Base-by-base conservation (phyloP, 2,329 filamentous ascomycete genomes). In the Colletotrichum sp. region DNA sequence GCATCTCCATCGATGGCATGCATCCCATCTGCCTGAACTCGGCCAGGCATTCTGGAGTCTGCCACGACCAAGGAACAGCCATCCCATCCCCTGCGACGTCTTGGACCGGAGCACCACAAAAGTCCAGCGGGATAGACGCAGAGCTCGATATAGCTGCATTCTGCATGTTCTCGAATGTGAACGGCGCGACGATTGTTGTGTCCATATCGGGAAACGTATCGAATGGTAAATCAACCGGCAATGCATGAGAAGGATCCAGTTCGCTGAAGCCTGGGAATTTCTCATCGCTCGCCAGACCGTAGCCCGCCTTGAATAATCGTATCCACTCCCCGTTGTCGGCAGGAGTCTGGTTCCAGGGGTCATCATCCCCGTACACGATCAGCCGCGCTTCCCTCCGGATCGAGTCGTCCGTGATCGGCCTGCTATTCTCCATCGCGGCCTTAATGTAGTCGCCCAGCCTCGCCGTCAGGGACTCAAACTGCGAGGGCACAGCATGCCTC, bases 141-240 rank as follows among this genome's bases (percentile, higher is more conserved):
- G 52, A 57, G 0, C 55, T 59, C 18, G 55, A 59, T 59, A 24
- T 28, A 7, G 55, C 39, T n/a, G 39, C 39, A 18, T 12, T 49
- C 39, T 49, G 39, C 39, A 49, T n/a, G 39, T 49, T 49, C 18
- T 49, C 39, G 18, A 49, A 49, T 49, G 39, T 49, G 3, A 49
- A 49, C 1, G 39, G 39, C 39, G 39, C 7, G 0, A n/a, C 1
- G 9, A n/a, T 0, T 12, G 39, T 0, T n/a, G 18, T 59, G 55
- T 28, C 9, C 13, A 59, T 0, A 0, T 59, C 55, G 12, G 55
- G 2, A 59, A 59, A 57, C 0, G 7, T 8, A 0, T 24, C 26
- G 0, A 57, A 0, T 1, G 52, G 0, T 28, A 18, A 24, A 5
- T 57, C 13, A 24, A 57, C 2, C 12, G 21, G 13, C 52, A 6